Evolutionary conservation across 2,329 filamentous ascomycete species (phyloP).

Genomic region (Claviceps citrina): DNA sequence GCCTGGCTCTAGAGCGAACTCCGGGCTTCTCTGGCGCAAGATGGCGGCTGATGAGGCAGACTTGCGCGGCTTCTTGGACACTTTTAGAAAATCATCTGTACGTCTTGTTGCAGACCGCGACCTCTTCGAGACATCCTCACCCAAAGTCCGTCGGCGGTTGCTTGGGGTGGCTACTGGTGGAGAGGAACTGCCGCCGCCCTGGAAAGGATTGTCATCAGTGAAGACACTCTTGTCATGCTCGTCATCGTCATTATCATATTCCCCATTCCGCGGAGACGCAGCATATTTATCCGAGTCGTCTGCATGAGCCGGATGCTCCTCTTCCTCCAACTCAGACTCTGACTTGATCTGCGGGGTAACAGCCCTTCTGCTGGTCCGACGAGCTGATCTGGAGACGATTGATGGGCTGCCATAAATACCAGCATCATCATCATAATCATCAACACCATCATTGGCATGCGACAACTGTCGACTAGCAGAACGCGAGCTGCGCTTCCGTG

Average conservation of each 20-base stretch:
- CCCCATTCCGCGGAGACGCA: constrained; percentile 2
- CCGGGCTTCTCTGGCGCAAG: constrained; percentile 19
- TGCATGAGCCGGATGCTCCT: constrained; percentile 16
- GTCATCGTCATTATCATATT: constrained; percentile 35
- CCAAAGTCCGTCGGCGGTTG: constrained; percentile 34
- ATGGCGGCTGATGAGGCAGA: constrained; percentile 39
- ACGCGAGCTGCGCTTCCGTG: constrained; percentile 39
- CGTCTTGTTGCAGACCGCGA: constrained; percentile 29
- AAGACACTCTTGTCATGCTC: constrained; percentile 51
- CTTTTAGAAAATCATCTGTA: constrained; percentile 21
- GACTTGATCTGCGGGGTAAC: constrained; percentile 37
- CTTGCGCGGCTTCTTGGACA: constrained; percentile 29
- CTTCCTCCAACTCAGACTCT: constrained; percentile 36
- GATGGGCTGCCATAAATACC: constrained; percentile 26
- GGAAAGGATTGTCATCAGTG: constrained; percentile 83
- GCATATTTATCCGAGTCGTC: constrained; percentile 42
- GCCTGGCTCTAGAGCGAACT: constrained; percentile 43
- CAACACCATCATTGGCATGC: constrained; percentile 16
- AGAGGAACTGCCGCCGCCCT: constrained; percentile 60
- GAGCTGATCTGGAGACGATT: constrained; percentile 24
- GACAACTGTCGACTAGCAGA: constrained; percentile 39
- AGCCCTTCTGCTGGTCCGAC: constrained; percentile 34
- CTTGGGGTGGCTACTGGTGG: constrained; percentile 31
- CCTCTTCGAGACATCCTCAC: constrained; percentile 26
- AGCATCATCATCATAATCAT: constrained; percentile 30